These are phyloP conservation scores for Paecilomyces variotii DNA, from an alignment of 2,329 filamentous ascomycete species.

Conservation along the genomic window DNA sequence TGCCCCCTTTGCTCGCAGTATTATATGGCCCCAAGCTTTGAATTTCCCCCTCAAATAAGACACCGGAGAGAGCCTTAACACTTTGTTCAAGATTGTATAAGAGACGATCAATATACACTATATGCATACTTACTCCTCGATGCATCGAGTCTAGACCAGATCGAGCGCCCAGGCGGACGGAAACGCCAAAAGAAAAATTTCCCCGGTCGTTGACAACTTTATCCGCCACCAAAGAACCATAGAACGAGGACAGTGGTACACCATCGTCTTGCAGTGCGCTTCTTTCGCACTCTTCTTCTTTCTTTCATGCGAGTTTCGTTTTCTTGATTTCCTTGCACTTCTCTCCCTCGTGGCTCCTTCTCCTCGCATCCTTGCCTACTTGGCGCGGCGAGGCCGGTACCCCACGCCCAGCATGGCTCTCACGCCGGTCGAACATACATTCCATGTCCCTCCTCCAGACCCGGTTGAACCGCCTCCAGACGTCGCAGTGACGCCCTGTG, in stretches of 20 bases:
- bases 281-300: not conserved
- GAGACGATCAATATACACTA: not conserved
- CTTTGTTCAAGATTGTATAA: not conserved
- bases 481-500: constrained; percentile 24
- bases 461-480: constrained; percentile 17
- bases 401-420: constrained; percentile 31
- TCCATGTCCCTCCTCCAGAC: constrained; percentile 18
- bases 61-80: too few species aligned
- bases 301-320: not conserved
- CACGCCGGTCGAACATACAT: constrained; percentile 20
- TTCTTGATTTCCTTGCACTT: constrained; percentile 1
- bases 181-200: not conserved
- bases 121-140: not conserved
- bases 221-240: not conserved
- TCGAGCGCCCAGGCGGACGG: not conserved
- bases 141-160: not conserved
- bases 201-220: not conserved
- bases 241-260: not conserved
- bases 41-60: too few species aligned
- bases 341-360: constrained; percentile 27
- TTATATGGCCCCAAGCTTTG: too few species aligned
- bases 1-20: too few species aligned
- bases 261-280: not conserved
- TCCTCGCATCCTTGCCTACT: constrained; percentile 30
- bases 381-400: constrained; percentile 28